Percentiles rank a stretch among this genome's conserved stretches.
phyloP scores from a whole-genome alignment of 805 yeast genomes.

The Pichia nanzhaoensis region DNA sequence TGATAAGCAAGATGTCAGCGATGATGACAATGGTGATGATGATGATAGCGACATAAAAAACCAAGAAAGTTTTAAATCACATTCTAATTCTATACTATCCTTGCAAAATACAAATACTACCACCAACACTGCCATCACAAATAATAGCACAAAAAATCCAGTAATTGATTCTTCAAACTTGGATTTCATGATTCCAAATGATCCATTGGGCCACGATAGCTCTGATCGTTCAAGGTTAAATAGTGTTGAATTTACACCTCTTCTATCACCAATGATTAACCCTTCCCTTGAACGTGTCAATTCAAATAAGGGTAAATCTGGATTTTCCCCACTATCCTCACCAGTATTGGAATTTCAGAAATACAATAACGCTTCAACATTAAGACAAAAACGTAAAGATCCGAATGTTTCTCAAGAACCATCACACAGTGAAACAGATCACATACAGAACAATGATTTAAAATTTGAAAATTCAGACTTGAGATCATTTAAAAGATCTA shows the following conservation, averaged over 20 bases:
- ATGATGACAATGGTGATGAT: background rate
- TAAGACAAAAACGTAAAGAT: constrained; percentile 20
- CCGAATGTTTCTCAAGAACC: constrained; percentile 3
- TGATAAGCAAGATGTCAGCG: too few relatives aligned
- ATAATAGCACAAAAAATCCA: background rate
- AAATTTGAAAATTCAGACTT: constrained; percentile 4
- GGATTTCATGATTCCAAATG: background rate
- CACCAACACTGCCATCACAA: too few relatives aligned
- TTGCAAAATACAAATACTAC: too few relatives aligned
- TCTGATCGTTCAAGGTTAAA: background rate
- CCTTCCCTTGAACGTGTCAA: constrained; percentile 37
- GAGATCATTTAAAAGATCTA: constrained; percentile 27
- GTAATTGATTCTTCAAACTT: constrained; percentile 1
- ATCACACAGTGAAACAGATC: too few relatives aligned
- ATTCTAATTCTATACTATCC: background rate
- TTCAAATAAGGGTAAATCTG: constrained; percentile 15
- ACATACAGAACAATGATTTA: background rate
- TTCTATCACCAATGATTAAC: constrained; percentile 66
- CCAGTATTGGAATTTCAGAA: constrained; percentile 55
- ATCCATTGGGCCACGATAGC: too few relatives aligned
- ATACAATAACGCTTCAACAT: constrained; percentile 13
- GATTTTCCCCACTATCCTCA: constrained; percentile 51
- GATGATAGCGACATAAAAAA: background rate
- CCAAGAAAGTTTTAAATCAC: too few relatives aligned
- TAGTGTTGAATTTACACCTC: constrained; percentile 47